These are phyloP conservation scores for Chlorella vulgaris DNA, from an alignment of 139 green algal species.

Conservation along the genomic window DNA sequence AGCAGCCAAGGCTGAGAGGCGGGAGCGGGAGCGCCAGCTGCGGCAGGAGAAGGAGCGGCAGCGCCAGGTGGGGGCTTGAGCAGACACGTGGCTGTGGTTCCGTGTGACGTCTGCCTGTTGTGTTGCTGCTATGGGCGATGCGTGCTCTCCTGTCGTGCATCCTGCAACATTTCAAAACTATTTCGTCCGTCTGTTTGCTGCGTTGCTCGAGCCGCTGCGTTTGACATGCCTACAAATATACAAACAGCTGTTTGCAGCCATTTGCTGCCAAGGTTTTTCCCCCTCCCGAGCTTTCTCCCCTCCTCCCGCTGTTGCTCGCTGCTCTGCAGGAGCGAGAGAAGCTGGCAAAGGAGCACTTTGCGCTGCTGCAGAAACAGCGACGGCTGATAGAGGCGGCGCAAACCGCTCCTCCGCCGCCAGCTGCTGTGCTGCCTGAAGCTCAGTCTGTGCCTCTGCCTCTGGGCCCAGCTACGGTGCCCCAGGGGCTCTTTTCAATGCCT, in stretches of 20 bases:
- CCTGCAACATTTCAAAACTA: no score
- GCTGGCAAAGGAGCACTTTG: slow-evolving; percentile 42
- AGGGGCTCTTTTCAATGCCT: not conserved
- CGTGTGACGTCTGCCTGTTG: no score
- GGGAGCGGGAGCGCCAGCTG: slow-evolving; percentile 38
- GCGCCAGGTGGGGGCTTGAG: not conserved
- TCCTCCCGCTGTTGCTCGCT: not conserved
- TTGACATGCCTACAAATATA: no score
- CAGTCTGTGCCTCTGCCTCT: not conserved
- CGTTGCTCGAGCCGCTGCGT: no score
- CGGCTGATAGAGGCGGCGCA: slow-evolving; percentile 18
- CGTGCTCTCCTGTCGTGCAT: no score
- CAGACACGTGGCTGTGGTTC: not conserved
- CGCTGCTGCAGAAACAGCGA: slow-evolving; percentile 38
- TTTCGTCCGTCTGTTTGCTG: no score
- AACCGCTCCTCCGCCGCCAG: not conserved
- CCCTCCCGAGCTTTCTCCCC: not conserved
- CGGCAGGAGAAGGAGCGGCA: slow-evolving; percentile 39
- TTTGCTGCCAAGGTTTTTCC: not conserved
- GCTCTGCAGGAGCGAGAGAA: slow-evolving; percentile 24
- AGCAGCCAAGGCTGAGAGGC: slow-evolving; percentile 30
- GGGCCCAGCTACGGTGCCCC: not conserved
- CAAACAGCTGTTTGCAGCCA: not conserved
- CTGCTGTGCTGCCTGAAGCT: not conserved
- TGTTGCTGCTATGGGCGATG: no score